Evolutionary conservation across 306 rosid species (phyloP).

Genomic region (Aeschynomene evenia): DNA sequence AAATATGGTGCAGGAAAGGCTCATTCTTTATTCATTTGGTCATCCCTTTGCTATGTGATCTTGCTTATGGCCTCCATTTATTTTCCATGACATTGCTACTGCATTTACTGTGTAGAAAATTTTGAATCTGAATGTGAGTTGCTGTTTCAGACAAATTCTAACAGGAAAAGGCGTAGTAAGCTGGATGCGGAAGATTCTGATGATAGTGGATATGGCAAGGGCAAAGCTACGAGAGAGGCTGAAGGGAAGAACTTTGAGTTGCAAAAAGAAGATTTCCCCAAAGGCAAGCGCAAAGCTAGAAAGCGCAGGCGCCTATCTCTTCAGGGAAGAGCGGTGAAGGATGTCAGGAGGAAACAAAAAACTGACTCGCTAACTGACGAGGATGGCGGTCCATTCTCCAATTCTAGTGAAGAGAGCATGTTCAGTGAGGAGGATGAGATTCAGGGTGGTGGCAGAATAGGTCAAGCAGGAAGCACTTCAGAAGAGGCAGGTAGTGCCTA

Average conservation of each 20-base stretch:
- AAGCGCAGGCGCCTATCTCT: constrained; percentile 89
- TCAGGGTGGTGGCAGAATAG: constrained; percentile 55
- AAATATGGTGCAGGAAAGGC: not conserved
- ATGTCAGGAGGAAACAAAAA: constrained; percentile 71
- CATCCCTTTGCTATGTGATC: not conserved
- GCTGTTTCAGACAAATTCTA: constrained; percentile 75
- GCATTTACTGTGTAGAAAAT: constrained; percentile 8
- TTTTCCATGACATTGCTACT: constrained; percentile 17
- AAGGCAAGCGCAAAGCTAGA: constrained; percentile 92
- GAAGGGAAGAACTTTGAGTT: constrained; percentile 80
- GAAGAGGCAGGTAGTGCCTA: constrained; percentile 62
- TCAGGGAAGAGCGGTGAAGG: constrained; percentile 87
- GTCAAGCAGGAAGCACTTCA: constrained; percentile 65
- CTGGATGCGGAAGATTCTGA: constrained; percentile 85
- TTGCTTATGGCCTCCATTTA: constrained; percentile 11
- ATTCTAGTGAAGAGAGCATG: constrained; percentile 78
- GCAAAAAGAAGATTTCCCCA: constrained; percentile 83
- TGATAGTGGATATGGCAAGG: constrained; percentile 69
- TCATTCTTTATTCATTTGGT: not conserved
- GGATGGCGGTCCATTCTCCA: constrained; percentile 61
- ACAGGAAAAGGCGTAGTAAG: constrained; percentile 84
- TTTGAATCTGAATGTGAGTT: constrained; percentile 25
- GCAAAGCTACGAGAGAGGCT: constrained; percentile 48
- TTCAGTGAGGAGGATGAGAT: constrained; percentile 80
- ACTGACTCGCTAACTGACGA: constrained; percentile 55